A percentile compares a stretch with the other conserved stretches of the same genome.
phyloP scores from a whole-genome alignment of 108 stramenopile species.

The Cyclotella distinguenda region DNA sequence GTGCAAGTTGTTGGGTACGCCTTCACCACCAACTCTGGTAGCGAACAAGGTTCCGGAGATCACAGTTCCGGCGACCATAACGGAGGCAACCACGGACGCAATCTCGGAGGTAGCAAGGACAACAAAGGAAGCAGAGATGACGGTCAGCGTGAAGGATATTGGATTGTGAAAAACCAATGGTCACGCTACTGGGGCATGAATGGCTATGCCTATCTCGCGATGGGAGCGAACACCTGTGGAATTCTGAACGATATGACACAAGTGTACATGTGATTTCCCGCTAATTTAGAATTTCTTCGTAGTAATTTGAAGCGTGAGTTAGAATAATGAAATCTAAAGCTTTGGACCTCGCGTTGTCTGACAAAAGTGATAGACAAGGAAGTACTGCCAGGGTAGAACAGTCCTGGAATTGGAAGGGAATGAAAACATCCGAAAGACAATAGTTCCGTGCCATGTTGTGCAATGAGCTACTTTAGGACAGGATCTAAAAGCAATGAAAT shows the following conservation, averaged over 20 bases:
- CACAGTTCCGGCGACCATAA: constrained; percentile 31
- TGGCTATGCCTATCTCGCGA: constrained; percentile 86
- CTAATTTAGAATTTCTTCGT: no score
- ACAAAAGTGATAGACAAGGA: no score
- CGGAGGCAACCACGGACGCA: constrained; percentile 30
- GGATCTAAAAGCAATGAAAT: constrained; percentile 1
- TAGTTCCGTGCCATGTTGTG: no score
- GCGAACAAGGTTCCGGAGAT: constrained; percentile 24
- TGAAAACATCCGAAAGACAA: no score
- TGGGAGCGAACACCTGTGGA: constrained; percentile 89
- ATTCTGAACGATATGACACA: constrained; percentile 89
- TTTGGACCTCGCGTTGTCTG: no score
- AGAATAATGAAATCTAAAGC: no score
- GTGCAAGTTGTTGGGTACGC: constrained; percentile 85
- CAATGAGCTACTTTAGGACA: no score
- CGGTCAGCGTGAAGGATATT: constrained; percentile 69
- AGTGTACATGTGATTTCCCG: constrained; percentile 40
- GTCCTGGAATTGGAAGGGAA: no score
- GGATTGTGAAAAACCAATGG: constrained; percentile 92
- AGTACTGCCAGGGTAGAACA: no score
- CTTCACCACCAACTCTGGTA: constrained; percentile 44
- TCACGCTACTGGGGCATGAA: constrained; percentile 76
- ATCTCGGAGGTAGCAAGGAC: constrained; percentile 37
- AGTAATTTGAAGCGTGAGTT: no score
- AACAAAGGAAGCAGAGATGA: constrained; percentile 36